Base-by-base conservation (phyloP, 2,329 filamentous ascomycete genomes). In the Alternaria infectoria region DNA sequence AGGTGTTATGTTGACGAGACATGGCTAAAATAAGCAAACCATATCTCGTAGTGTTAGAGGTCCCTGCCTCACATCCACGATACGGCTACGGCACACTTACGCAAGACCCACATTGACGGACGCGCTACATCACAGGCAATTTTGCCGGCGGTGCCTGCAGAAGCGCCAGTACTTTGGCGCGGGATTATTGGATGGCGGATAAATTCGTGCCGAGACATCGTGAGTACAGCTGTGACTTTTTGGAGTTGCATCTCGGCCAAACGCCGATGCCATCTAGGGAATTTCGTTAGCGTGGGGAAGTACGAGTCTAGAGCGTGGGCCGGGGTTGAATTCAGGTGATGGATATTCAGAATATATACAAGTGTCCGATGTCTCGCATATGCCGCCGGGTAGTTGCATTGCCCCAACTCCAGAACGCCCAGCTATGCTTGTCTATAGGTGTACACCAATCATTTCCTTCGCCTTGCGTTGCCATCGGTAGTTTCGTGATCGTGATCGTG, bases 131-230 rank as follows among this genome's bases (percentile, higher is more conserved):
- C 64, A 70, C 61, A 56, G 55, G 49, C 49, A 64, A 61, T 75
- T 78, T 73, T 77, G 70, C 75, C 76, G 75, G 75, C 74, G 66
- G 70, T 70, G 66, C 69, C 66, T 72, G 70, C 73, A 71, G 72
- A 65, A 63, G 57, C 25, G 52, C 51, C 17, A 49, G 55, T 43
- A 6, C 4, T 11, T 26, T 45, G 43, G 13, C 30, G 30, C 19
- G 15, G 25, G 13, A 17, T 55, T 23, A 75, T 73, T 75, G 73
- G 73, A 30, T 54, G 25, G 55, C 71, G 73, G 72, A 62, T 75
- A 75, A 75, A 72, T 63, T 56, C 32, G 19, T 17, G 50, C 51
- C 57, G 50, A 49, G 44, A 19, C 46, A 47, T 51, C 26, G 45
- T 55, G 57, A 36, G 6, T 60, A 59, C 44, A 40, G 45, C 10